Evolutionary conservation across 176 grass and related monocot species (phyloP).

Genomic region (Pontederia paniculata): DNA sequence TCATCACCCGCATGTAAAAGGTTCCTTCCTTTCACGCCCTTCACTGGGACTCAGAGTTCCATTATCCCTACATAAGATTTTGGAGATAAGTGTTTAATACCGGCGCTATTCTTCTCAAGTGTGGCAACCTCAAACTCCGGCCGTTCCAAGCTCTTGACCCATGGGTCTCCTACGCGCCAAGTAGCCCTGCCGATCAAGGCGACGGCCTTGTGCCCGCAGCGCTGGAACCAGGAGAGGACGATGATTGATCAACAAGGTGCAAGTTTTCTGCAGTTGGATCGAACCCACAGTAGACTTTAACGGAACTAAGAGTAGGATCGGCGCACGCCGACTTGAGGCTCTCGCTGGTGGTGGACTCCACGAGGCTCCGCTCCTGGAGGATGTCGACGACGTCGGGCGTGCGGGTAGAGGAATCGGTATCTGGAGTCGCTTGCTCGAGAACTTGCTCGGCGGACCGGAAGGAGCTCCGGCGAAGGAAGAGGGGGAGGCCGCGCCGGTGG

Average conservation of each 20-base stretch:
- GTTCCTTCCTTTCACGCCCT: neutral
- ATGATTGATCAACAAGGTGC: slow-evolving; percentile 78
- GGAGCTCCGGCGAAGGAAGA: slow-evolving; percentile 14
- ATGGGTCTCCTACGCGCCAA: slow-evolving; percentile 66
- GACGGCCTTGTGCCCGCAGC: slow-evolving; percentile 65
- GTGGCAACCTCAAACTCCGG: slow-evolving; percentile 53
- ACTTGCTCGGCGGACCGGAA: slow-evolving; percentile 1
- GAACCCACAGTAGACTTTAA: slow-evolving; percentile 86
- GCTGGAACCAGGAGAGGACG: slow-evolving; percentile 85
- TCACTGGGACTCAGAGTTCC: neutral
- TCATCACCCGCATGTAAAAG: slow-evolving; percentile 7
- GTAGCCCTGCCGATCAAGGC: slow-evolving; percentile 77
- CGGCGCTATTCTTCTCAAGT: slow-evolving; percentile 39
- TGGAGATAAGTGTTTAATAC: slow-evolving; percentile 43
- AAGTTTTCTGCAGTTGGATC: slow-evolving; percentile 85
- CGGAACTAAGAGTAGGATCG: slow-evolving; percentile 8
- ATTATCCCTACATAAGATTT: slow-evolving; percentile 29
- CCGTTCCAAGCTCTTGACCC: slow-evolving; percentile 68
- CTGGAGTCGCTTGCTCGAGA: neutral
- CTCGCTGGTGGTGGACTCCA: slow-evolving; percentile 71
- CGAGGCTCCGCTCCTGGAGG: slow-evolving; percentile 68
- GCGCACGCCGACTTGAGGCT: slow-evolving; percentile 28
- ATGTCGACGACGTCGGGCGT: slow-evolving; percentile 51
- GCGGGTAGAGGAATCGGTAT: neutral
- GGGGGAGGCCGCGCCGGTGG: slow-evolving; percentile 7